Evolutionary conservation across 768 basidiomycete species (phyloP).

Genomic region (Chiua virens): DNA sequence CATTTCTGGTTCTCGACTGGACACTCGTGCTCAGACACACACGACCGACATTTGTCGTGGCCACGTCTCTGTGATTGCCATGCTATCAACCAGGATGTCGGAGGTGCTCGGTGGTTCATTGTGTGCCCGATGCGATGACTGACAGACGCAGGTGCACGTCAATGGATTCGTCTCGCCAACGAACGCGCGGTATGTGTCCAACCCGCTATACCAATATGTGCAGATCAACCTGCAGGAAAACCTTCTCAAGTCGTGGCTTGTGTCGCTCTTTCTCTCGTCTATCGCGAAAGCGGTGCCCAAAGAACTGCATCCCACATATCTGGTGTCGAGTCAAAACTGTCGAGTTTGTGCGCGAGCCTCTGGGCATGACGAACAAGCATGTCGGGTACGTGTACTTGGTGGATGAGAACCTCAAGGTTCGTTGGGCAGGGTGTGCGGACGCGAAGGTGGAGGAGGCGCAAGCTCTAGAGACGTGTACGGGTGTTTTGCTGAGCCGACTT

Average conservation of each 20-base stretch:
- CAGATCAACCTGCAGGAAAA: slow-evolving; percentile 97
- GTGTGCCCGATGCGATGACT: not conserved
- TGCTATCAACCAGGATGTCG: slow-evolving; percentile 85
- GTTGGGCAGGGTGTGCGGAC: slow-evolving; percentile 92
- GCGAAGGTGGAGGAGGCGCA: slow-evolving; percentile 72
- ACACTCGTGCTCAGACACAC: slow-evolving; percentile 54
- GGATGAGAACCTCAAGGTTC: slow-evolving; percentile 78
- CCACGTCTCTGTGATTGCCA: slow-evolving; percentile 74
- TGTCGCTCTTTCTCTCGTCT: slow-evolving; percentile 77
- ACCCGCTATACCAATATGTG: slow-evolving; percentile 69
- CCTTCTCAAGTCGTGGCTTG: slow-evolving; percentile 85
- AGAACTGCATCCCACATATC: slow-evolving; percentile 66
- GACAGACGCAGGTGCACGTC: slow-evolving; percentile 62
- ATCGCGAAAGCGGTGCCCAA: slow-evolving; percentile 67
- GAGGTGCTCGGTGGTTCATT: slow-evolving; percentile 51
- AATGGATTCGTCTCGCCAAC: slow-evolving; percentile 66
- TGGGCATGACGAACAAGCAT: slow-evolving; percentile 87
- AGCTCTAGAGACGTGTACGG: slow-evolving; percentile 66
- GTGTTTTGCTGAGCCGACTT: slow-evolving; percentile 64
- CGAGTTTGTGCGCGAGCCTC: slow-evolving; percentile 79
- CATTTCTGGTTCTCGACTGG: slow-evolving; percentile 70
- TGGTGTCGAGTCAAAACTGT: slow-evolving; percentile 82
- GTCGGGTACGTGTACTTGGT: slow-evolving; percentile 92
- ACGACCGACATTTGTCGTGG: slow-evolving; percentile 78
- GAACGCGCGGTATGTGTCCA: slow-evolving; percentile 46